Evolutionary conservation across 1,284 basidiomycete species (phyloP).

Genomic region (Chalciporus sp.): DNA sequence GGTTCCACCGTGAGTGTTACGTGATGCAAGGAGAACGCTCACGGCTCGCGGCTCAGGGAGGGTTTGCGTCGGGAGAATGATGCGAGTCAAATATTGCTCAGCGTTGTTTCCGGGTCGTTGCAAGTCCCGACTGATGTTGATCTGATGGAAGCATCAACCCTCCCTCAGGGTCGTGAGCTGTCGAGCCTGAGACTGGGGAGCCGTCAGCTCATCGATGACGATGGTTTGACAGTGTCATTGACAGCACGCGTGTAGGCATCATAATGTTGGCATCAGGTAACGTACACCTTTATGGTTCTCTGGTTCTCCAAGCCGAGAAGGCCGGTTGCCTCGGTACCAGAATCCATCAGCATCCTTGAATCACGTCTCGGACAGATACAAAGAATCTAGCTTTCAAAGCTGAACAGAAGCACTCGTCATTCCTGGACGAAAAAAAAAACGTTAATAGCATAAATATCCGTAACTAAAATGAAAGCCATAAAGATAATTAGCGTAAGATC

Average conservation of each 20-base stretch:
- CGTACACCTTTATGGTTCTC: background rate
- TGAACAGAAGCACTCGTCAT: background rate
- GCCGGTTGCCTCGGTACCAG: background rate
- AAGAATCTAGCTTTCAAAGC: background rate
- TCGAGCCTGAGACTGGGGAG: too few species aligned
- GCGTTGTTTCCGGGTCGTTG: too few species aligned
- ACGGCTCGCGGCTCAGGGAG: too few species aligned
- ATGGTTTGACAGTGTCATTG: too few species aligned
- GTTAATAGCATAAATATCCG: conserved; percentile 33
- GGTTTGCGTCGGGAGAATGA: too few species aligned
- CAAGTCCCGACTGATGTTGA: too few species aligned
- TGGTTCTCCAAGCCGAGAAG: background rate
- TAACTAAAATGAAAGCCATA: conserved; percentile 20
- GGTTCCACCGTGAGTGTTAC: too few species aligned
- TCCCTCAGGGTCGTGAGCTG: too few species aligned
- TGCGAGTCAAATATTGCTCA: too few species aligned
- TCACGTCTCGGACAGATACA: background rate
- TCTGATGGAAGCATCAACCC: too few species aligned
- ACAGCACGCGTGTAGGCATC: background rate
- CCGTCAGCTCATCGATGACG: background rate
- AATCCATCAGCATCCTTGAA: background rate
- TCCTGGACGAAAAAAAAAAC: background rate
- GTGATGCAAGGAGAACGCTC: too few species aligned
- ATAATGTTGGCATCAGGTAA: background rate
- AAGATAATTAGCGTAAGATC: conserved; percentile 24